Evolutionary conservation across 805 yeast species (phyloP), one percentile per base, ranked within the genome.

Genomic region (Yamadazyma tumulicola): DNA sequence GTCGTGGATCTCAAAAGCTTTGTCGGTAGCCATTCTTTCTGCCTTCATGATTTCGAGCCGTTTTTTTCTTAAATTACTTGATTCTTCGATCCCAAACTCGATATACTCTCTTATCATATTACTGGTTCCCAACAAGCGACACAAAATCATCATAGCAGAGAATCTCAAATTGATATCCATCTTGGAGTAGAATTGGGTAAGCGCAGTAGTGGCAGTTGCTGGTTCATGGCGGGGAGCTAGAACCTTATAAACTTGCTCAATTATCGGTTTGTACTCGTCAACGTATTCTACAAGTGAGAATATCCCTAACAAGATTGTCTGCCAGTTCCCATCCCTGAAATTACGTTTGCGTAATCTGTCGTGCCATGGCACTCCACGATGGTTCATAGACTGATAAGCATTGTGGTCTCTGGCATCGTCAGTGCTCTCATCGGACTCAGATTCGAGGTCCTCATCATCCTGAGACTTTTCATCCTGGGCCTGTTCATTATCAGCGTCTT

Each of bases 311-410:
- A 89, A 56, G 27, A 83, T 74, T 26, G 82, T 70, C 47, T 86
- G 81, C 96, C 97, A 91, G 35, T 77, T 78, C 4, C 96, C 95
- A 48, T 86, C 88, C 47, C 72, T 77, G 55, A 85, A 93, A 43
- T 75, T 74, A 35, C 96, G 75, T 36, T 75, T 79, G 10, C 79
- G 72, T 13, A 91, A 66, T 26, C 94, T 67, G 19, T 84, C 94
- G 39, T 79, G 75, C 96, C 97, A 93, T 9, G 79, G 59, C 0
- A 64, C 59, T 27, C 79, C 79, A 35, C 81, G 66, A 54, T 77
- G 74, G 38, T 79, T 75, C 46, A 84, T 59, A 3, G 64, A 59
- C 1, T 58, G 47, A 41, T 68, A 66, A 0, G 78, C 80, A 42
- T 72, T 71, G 43, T 61, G 73, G 22, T 45, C 54, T 14, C 43